A percentile compares a stretch with the other conserved stretches of the same genome.
Evolutionary conservation across 148 eudicot species (phyloP).

Genomic region (Amaranthus palmeri): DNA sequence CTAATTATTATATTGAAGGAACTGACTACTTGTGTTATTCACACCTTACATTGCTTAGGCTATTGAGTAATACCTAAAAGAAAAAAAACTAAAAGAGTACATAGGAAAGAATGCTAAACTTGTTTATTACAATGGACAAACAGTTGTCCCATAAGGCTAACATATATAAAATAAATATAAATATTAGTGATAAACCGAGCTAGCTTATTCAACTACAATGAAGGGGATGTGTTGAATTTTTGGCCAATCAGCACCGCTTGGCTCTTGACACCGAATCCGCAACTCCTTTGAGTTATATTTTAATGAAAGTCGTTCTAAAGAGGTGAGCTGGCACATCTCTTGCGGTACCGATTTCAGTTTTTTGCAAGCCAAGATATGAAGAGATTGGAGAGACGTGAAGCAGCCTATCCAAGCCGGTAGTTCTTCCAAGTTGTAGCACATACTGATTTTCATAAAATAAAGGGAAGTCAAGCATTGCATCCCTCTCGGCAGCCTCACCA

Average conservation of each 20-base stretch:
- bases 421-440: not conserved
- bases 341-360: conserved; percentile 2
- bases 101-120: no score
- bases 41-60: no score
- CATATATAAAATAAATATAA: no score
- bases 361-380: not conserved
- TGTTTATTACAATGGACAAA: no score
- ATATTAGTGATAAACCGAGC: no score
- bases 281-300: not conserved
- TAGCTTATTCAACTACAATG: not conserved
- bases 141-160: no score
- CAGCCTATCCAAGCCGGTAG: conserved; percentile 11
- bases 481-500: not conserved
- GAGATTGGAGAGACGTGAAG: conserved; percentile 2
- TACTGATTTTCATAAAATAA: not conserved
- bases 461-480: conserved; percentile 10
- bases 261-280: not conserved
- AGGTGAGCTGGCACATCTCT: conserved; percentile 2
- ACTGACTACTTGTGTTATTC: no score
- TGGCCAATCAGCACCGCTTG: conserved; percentile 10
- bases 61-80: no score
- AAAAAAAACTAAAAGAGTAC: no score
- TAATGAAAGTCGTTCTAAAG: not conserved
- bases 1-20: no score
- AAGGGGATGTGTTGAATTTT: conserved; percentile 3